A percentile compares a stretch with the other conserved stretches of the same genome.
These are phyloP conservation scores for Myxozyma vanderwaltii DNA, from an alignment of 805 yeast species.

Conservation along the genomic window DNA sequence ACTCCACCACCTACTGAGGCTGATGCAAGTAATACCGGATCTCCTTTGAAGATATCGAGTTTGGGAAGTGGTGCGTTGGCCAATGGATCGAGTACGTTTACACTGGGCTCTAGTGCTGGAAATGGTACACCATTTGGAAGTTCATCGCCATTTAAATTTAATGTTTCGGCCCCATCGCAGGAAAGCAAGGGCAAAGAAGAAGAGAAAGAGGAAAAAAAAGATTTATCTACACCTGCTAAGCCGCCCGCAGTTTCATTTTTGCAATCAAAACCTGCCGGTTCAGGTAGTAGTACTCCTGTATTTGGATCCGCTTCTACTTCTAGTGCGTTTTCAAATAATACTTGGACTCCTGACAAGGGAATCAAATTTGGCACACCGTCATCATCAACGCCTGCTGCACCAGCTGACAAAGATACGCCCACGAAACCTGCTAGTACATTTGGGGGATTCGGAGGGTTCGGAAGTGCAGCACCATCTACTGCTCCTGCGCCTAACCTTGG, in stretches of 20 bases:
- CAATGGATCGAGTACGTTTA: conserved; percentile 7
- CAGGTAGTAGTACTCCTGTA: conserved; percentile 20
- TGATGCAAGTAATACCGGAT: conserved; percentile 4
- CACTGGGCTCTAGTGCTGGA: neutral
- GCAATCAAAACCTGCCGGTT: conserved; percentile 8
- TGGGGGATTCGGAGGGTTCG: conserved; percentile 7
- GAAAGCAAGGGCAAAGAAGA: neutral
- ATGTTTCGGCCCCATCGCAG: conserved; percentile 18
- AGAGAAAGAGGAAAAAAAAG: neutral
- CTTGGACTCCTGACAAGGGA: conserved; percentile 42
- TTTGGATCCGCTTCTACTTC: conserved; percentile 20
- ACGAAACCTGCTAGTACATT: conserved; percentile 11
- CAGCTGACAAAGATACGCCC: neutral
- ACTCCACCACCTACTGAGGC: conserved; percentile 18
- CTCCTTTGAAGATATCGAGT: conserved; percentile 24
- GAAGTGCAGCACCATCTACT: neutral
- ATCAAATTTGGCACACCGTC: conserved; percentile 38
- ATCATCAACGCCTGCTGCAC: conserved; percentile 9
- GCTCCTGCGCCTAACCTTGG: conserved; percentile 18
- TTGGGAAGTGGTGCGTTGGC: conserved; percentile 10
- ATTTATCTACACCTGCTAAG: conserved; percentile 6
- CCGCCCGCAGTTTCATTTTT: conserved; percentile 18
- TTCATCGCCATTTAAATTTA: conserved; percentile 25
- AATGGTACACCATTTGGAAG: conserved; percentile 1
- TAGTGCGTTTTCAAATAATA: conserved; percentile 22